These are phyloP conservation scores for Cudoniella acicularis DNA, from an alignment of 495 filamentous ascomycete species.

Conservation along the genomic window DNA sequence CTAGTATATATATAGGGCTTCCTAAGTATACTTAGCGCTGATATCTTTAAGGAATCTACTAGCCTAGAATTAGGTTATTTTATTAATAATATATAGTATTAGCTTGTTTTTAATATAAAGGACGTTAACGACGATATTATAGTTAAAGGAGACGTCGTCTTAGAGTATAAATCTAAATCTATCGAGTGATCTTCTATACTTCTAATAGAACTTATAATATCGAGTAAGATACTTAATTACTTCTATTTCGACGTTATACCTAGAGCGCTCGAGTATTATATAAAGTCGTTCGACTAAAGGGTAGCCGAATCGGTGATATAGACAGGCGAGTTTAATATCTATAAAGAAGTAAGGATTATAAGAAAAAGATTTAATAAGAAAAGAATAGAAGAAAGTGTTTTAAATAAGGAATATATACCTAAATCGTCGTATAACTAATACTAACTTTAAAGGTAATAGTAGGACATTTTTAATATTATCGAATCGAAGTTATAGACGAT, in stretches of 20 bases:
- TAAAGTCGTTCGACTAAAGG: neutral
- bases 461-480: neutral
- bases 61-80: neutral
- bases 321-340: neutral
- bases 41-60: neutral
- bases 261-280: neutral
- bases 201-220: neutral
- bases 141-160: neutral
- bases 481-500: neutral
- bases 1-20: conserved; percentile 20
- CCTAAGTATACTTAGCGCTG: neutral
- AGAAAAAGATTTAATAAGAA: neutral
- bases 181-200: neutral
- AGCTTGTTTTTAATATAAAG: neutral
- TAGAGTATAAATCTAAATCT: neutral
- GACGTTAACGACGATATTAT: neutral
- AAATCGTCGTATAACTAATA: neutral
- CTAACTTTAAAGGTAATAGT: neutral
- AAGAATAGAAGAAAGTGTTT: neutral
- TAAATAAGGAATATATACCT: neutral
- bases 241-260: neutral
- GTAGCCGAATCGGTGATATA: neutral
- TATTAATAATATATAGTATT: neutral
- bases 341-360: neutral
- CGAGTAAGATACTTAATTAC: neutral